phyloP scores from a whole-genome alignment of 176 grass and related monocot genomes.

The Oryza meyeriana region DNA sequence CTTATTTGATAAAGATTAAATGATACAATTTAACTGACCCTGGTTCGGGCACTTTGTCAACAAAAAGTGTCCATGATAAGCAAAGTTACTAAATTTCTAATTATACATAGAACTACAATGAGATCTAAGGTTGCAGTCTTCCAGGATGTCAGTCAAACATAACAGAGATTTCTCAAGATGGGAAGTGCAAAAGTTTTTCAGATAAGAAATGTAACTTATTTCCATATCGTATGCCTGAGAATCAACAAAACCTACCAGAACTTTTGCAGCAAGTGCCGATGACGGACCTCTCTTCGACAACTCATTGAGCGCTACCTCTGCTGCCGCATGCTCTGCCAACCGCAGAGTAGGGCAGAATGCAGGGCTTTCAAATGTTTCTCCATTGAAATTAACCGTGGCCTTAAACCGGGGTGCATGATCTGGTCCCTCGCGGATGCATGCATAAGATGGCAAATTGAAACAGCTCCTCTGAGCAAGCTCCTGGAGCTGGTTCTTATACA shows the following conservation, averaged over 20 bases:
- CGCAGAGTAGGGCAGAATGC: constrained; percentile 51
- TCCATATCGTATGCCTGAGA: not conserved
- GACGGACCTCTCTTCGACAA: constrained; percentile 59
- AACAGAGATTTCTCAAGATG: constrained; percentile 1
- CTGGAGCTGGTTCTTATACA: constrained; percentile 72
- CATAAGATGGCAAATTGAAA: constrained; percentile 65
- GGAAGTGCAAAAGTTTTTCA: not conserved
- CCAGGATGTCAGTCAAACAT: constrained; percentile 19
- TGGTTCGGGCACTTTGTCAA: not conserved
- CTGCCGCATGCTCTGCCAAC: constrained; percentile 52
- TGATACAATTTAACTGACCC: not conserved
- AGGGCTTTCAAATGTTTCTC: constrained; percentile 58
- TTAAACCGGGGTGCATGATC: constrained; percentile 67
- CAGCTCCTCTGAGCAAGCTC: constrained; percentile 81
- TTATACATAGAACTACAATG: not conserved
- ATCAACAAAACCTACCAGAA: constrained; percentile 53
- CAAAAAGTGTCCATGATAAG: not conserved
- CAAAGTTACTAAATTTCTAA: not conserved
- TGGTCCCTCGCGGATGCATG: constrained; percentile 48
- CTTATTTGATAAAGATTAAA: not conserved
- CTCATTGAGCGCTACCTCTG: constrained; percentile 54
- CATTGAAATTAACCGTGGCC: constrained; percentile 65
- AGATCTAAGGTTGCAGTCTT: not conserved
- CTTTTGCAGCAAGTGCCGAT: constrained; percentile 54
- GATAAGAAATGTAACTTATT: not conserved